Evolutionary conservation across 2,329 filamentous ascomycete genomes (phyloP).

Genomic region (Talaromyces sp.): DNA sequence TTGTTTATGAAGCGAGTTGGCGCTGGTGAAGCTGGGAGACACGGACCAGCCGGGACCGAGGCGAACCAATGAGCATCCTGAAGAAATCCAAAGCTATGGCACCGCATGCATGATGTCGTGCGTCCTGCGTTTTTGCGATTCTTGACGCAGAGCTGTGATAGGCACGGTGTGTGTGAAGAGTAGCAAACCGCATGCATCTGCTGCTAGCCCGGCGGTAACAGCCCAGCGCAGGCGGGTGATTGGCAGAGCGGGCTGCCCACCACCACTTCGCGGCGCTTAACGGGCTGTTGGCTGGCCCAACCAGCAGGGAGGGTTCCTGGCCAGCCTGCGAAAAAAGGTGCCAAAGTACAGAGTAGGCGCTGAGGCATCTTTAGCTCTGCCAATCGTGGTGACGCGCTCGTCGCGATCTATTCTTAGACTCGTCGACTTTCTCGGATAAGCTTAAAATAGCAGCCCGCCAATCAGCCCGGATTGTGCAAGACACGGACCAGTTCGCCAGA

Average conservation of each 20-base stretch:
- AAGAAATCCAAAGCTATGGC: not conserved
- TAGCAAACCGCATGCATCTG: not conserved
- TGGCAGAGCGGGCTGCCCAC: not conserved
- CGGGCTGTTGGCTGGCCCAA: not conserved
- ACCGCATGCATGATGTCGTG: not conserved
- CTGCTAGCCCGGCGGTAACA: not conserved
- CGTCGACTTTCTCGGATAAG: not conserved
- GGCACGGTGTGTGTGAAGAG: not conserved
- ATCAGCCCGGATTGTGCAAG: not conserved
- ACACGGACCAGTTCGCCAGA: not conserved
- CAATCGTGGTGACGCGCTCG: not conserved
- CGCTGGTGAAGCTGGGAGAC: not conserved
- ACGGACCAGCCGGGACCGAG: not conserved
- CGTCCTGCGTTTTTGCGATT: not conserved
- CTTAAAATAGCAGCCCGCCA: not conserved
- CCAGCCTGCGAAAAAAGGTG: not conserved
- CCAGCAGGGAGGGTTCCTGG: not conserved
- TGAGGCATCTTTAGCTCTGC: not conserved
- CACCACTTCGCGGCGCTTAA: not conserved
- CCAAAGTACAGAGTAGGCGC: not conserved
- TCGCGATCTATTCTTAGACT: not conserved
- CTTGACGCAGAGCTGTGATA: not conserved
- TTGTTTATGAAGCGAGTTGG: not conserved
- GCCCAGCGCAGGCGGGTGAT: not conserved
- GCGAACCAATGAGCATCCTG: not conserved